Evolutionary conservation across 73 alveolate species (phyloP).

Genomic region (Paramecium biaurelia): DNA sequence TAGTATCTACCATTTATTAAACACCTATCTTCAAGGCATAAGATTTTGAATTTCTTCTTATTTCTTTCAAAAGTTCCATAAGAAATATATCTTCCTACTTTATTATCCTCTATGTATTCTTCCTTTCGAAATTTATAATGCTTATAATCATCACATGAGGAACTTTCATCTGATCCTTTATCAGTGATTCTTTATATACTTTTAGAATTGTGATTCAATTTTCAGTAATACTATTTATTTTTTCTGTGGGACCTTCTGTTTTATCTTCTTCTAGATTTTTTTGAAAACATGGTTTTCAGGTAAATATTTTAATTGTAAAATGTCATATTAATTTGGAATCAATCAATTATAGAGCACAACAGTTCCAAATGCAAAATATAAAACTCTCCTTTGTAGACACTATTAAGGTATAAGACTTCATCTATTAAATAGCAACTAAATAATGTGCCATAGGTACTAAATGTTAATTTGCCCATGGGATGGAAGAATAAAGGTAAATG

Average conservation of each 20-base stretch:
- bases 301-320: background rate
- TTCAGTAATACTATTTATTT: background rate
- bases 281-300: background rate
- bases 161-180: background rate
- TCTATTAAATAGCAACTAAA: background rate
- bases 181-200: background rate
- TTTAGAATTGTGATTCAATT: background rate
- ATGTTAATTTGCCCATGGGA: slow-evolving; percentile 48
- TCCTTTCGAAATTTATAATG: slow-evolving; percentile 37
- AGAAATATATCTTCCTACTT: slow-evolving; percentile 67
- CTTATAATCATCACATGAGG: background rate
- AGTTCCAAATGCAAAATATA: slow-evolving; percentile 51
- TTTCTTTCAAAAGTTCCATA: slow-evolving; percentile 96
- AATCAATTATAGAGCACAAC: background rate
- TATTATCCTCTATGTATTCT: background rate
- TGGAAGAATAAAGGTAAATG: slow-evolving; percentile 8
- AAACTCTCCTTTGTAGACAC: slow-evolving; percentile 40
- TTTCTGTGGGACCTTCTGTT: background rate
- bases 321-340: slow-evolving; percentile 40
- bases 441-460: slow-evolving; percentile 49
- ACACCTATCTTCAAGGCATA: slow-evolving; percentile 50
- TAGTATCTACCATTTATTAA: slow-evolving; percentile 76
- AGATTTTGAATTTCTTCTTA: background rate
- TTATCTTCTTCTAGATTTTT: background rate
- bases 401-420: background rate